Conservation (phyloP, 2,329 filamentous ascomycete genomes). For the Microdochium bolleyi region DNA sequence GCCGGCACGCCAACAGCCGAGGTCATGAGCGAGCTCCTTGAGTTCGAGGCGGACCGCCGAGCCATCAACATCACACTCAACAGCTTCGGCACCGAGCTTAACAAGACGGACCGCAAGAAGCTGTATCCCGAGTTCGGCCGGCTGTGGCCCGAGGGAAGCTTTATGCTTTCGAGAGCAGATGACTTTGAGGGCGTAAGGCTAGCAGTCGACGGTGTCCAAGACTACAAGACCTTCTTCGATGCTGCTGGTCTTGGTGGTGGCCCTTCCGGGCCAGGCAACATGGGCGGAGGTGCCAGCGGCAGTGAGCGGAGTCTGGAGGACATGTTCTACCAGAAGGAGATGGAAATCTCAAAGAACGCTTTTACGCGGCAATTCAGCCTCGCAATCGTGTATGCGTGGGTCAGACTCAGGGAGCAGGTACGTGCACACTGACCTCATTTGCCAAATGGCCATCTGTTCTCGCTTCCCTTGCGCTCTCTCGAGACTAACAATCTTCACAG, state of each 20-base stretch:
- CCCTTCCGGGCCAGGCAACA: conserved; percentile 69
- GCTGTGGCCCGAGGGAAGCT: conserved; percentile 85
- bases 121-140: conserved; percentile 88
- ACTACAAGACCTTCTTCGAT: conserved; percentile 96
- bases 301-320: conserved; percentile 92
- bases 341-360: conserved; percentile 92
- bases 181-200: conserved; percentile 90
- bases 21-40: conserved; percentile 90
- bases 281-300: conserved; percentile 68
- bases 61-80: conserved; percentile 99
- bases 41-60: conserved; percentile 93
- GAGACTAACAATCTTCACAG: conserved; percentile 32
- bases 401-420: conserved; percentile 95
- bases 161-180: conserved; percentile 92
- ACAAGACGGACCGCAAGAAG: conserved; percentile 90
- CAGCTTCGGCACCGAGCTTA: conserved; percentile 93
- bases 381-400: conserved; percentile 94
- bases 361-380: conserved; percentile 96
- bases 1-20: conserved; percentile 82
- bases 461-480: neutral
- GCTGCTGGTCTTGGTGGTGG: conserved; percentile 72
- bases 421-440: conserved; percentile 19
- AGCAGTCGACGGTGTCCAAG: conserved; percentile 84
- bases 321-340: conserved; percentile 98
- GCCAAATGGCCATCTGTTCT: neutral